These are phyloP conservation scores for Sapria himalayana DNA, from an alignment of 345 rosid species.

Conservation along the genomic window DNA sequence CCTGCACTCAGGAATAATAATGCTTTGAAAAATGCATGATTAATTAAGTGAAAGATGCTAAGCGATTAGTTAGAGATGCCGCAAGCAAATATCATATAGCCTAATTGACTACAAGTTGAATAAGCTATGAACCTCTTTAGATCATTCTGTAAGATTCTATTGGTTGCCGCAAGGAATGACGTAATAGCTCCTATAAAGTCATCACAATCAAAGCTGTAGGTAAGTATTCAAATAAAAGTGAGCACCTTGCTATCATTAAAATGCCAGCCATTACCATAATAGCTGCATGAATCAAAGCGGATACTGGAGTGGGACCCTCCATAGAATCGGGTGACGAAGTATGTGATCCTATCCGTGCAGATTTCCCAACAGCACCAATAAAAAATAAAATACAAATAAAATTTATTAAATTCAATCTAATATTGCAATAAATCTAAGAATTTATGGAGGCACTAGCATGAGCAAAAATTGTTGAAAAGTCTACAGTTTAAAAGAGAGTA, in stretches of 20 bases:
- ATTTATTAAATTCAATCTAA: not conserved
- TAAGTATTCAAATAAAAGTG: slow-evolving; percentile 10
- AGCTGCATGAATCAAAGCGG: not conserved
- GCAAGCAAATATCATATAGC: too few relatives aligned
- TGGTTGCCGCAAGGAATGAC: too few relatives aligned
- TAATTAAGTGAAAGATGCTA: too few relatives aligned
- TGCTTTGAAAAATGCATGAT: slow-evolving; percentile 9
- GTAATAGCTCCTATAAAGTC: slow-evolving; percentile 3
- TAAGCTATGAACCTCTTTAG: too few relatives aligned
- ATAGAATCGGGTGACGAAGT: not conserved
- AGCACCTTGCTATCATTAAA: slow-evolving; percentile 10
- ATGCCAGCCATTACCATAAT: not conserved
- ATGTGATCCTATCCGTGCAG: not conserved
- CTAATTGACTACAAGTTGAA: too few relatives aligned
- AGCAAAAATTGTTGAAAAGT: too few relatives aligned
- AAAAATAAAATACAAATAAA: not conserved
- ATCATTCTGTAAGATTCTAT: too few relatives aligned
- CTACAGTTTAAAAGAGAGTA: too few relatives aligned
- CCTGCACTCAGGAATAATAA: slow-evolving; percentile 7
- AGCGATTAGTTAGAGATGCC: too few relatives aligned
- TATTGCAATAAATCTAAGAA: too few relatives aligned
- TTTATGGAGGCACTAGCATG: too few relatives aligned
- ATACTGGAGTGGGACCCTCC: not conserved
- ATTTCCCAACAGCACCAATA: not conserved
- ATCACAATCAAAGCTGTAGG: slow-evolving; percentile 7